phyloP scores from a whole-genome alignment of 768 basidiomycete genomes.

The Pisolithus microcarpus region DNA sequence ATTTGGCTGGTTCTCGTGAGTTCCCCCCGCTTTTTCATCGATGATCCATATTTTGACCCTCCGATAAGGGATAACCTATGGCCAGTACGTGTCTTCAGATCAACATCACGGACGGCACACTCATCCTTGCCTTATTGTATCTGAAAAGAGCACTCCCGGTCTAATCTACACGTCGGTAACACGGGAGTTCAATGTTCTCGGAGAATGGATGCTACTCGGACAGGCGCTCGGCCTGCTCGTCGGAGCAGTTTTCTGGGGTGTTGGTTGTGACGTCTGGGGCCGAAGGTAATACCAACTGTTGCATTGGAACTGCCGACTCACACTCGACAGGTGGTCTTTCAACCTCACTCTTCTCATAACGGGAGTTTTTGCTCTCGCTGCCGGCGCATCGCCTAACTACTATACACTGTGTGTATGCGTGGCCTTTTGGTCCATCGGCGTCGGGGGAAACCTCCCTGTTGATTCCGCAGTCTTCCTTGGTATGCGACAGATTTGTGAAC shows the following conservation, averaged over 20 bases:
- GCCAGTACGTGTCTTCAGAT: conserved; percentile 42
- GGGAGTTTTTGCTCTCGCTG: conserved; percentile 56
- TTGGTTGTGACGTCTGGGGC: conserved; percentile 67
- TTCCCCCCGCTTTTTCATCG: conserved; percentile 3
- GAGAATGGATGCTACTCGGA: conserved; percentile 59
- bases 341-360: conserved; percentile 66
- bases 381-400: conserved; percentile 52
- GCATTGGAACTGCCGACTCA: conserved; percentile 5
- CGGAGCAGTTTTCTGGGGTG: conserved; percentile 63
- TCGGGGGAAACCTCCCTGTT: conserved; percentile 69
- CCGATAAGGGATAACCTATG: conserved; percentile 56
- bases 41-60: neutral
- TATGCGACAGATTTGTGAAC: conserved; percentile 20
- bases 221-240: conserved; percentile 68
- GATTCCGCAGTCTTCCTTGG: conserved; percentile 73
- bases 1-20: conserved; percentile 73
- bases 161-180: conserved; percentile 58
- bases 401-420: conserved; percentile 45
- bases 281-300: conserved; percentile 35
- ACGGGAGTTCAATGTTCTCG: conserved; percentile 56
- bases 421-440: conserved; percentile 58
- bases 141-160: conserved; percentile 49
- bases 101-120: neutral
- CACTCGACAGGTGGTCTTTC: conserved; percentile 47
- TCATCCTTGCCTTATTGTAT: neutral